These are phyloP conservation scores for Trametes coccinea DNA, from an alignment of 768 basidiomycete species.

Conservation along the genomic window DNA sequence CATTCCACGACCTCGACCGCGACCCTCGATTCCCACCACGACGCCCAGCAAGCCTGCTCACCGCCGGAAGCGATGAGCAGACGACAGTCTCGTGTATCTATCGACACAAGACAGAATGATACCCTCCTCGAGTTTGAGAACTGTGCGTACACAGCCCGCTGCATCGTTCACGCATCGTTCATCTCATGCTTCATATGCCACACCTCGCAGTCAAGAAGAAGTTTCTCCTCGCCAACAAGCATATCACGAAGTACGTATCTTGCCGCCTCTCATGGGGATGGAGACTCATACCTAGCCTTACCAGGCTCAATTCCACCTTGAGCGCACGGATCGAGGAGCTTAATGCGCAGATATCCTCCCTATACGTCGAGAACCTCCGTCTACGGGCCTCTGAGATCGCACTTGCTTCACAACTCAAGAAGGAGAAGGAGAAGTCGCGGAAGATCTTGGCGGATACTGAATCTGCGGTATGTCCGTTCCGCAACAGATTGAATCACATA, in stretches of 20 bases:
- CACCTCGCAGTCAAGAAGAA: slow-evolving; percentile 79
- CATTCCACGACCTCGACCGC: slow-evolving; percentile 11
- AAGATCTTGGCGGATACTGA: slow-evolving; percentile 74
- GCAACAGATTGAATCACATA: background rate
- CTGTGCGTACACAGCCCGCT: slow-evolving; percentile 50
- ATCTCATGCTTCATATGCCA: slow-evolving; percentile 22
- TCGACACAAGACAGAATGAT: slow-evolving; percentile 70
- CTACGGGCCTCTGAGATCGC: slow-evolving; percentile 80
- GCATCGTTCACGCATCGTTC: background rate
- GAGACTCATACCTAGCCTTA: background rate
- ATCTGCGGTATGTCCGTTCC: slow-evolving; percentile 53
- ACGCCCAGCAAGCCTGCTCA: slow-evolving; percentile 12
- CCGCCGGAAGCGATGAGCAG: slow-evolving; percentile 37
- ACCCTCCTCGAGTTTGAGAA: slow-evolving; percentile 83
- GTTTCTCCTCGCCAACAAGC: slow-evolving; percentile 87
- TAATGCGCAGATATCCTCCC: slow-evolving; percentile 77
- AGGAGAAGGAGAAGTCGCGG: slow-evolving; percentile 75
- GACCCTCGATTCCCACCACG: slow-evolving; percentile 7
- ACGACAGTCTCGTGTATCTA: slow-evolving; percentile 46
- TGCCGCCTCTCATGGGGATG: background rate
- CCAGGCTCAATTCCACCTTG: slow-evolving; percentile 81
- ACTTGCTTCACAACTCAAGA: slow-evolving; percentile 72
- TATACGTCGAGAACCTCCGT: slow-evolving; percentile 81
- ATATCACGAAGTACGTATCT: slow-evolving; percentile 76
- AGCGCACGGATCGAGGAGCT: slow-evolving; percentile 84